Evolutionary conservation across 2,329 filamentous ascomycete species (phyloP).

Genomic region (Fusarium tupiense): DNA sequence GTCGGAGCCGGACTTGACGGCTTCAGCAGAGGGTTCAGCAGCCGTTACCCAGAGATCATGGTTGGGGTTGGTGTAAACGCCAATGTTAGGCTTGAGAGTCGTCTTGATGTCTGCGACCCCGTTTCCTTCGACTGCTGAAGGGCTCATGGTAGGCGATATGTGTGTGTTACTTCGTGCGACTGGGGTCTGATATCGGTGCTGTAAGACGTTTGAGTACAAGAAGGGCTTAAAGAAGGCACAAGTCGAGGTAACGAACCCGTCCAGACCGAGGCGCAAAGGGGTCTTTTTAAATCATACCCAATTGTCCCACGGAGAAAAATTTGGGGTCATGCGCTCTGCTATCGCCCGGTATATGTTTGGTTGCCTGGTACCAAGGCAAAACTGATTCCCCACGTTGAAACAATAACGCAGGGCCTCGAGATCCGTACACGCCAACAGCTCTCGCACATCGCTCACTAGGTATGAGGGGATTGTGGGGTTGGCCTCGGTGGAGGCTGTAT

Average conservation of each 20-base stretch:
- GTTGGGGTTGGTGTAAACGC: constrained; percentile 92
- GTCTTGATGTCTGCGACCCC: constrained; percentile 39
- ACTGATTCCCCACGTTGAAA: constrained; percentile 43
- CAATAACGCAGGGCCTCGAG: constrained; percentile 29
- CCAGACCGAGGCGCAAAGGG: constrained; percentile 26
- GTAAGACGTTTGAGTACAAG: constrained; percentile 11
- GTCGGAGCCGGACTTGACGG: constrained; percentile 72
- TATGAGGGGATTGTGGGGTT: constrained; percentile 43
- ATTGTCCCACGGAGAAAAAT: constrained; percentile 35
- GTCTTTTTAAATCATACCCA: constrained; percentile 39
- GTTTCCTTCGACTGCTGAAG: constrained; percentile 47
- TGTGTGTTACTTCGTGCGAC: constrained; percentile 17
- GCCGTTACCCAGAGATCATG: constrained; percentile 92
- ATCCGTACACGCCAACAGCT: constrained; percentile 30
- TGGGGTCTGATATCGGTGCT: constrained; percentile 15
- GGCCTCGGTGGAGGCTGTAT: constrained; percentile 37
- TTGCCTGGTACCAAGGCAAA: constrained; percentile 41
- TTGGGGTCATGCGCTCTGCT: constrained; percentile 44
- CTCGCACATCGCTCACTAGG: constrained; percentile 24
- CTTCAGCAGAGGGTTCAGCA: constrained; percentile 79
- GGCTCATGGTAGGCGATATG: constrained; percentile 45
- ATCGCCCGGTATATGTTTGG: constrained; percentile 42
- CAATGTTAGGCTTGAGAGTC: constrained; percentile 82
- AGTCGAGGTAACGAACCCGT: constrained; percentile 20
- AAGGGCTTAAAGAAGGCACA: constrained; percentile 19